Evolutionary conservation across 2,329 filamentous ascomycete genomes (phyloP).

Genomic region (Rhexocercosporidium sp.): DNA sequence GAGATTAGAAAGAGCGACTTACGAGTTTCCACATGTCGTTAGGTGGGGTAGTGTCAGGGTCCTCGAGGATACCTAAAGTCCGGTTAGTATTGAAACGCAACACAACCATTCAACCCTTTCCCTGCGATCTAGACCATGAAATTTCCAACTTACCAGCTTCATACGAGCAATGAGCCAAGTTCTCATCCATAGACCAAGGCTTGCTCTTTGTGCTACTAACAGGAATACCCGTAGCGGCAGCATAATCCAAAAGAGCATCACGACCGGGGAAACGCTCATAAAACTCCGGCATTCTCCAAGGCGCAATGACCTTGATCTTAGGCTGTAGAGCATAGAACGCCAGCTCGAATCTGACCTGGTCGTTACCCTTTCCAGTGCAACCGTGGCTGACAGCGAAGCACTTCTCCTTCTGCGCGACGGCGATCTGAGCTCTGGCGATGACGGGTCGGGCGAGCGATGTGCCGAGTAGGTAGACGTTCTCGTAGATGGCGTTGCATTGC

Average conservation of each 20-base stretch:
- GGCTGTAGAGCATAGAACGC: conserved; percentile 67
- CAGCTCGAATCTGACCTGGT: conserved; percentile 70
- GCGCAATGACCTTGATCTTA: conserved; percentile 74
- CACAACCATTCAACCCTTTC: neutral
- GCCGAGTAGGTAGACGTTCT: conserved; percentile 68
- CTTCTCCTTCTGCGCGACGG: conserved; percentile 66
- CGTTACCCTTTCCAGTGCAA: conserved; percentile 69
- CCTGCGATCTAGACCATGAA: neutral
- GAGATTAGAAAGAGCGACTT: neutral
- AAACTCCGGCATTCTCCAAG: conserved; percentile 74
- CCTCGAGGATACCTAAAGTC: conserved; percentile 68
- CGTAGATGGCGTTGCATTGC: conserved; percentile 73
- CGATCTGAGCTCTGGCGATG: conserved; percentile 71
- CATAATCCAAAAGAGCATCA: conserved; percentile 75
- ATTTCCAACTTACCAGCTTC: conserved; percentile 52
- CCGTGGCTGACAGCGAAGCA: conserved; percentile 54
- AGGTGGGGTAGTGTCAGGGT: conserved; percentile 67
- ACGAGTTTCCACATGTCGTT: conserved; percentile 79
- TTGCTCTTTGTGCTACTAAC: conserved; percentile 76
- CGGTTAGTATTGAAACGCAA: neutral
- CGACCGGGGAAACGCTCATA: conserved; percentile 74
- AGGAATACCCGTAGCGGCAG: conserved; percentile 68
- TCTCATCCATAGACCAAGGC: conserved; percentile 72
- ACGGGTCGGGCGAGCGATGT: conserved; percentile 71
- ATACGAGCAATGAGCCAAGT: conserved; percentile 78